Evolutionary conservation across 2,329 filamentous ascomycete species (phyloP), one percentile per base, ranked within the genome.

Genomic region (Aspergillus pseudoterreus): DNA sequence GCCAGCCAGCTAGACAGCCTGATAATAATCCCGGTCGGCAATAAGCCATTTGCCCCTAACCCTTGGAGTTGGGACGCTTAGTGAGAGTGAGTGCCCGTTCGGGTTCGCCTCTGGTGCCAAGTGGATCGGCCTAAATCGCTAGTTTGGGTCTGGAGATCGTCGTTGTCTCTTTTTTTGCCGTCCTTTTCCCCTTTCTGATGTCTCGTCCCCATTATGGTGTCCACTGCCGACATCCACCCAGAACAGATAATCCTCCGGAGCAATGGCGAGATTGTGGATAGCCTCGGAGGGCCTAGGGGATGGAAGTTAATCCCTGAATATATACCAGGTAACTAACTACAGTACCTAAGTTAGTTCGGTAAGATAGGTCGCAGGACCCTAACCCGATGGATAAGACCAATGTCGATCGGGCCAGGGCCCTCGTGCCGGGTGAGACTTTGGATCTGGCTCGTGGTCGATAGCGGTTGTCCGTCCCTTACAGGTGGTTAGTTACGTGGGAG

Each of bases 361-460:
- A 22, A 22, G 6, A 6, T 22, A 22, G 22, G 22, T 22, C 22
- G 41, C 15, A 45, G 33, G 27, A 32, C 43, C n/a, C 27, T 22
- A 35, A 35, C 11, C 6, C 35, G 15, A 17, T 38, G 35, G 22
- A 17, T 11, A 38, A 38, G 44, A 19, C 44, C 32, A 35, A 46
- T 35, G 44, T 36, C 44, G 44, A 46, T 46, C 15, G 35, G 35
- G 4, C 35, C 32, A 46, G 44, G 44, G 35, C 12, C 21, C 15
- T 30, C 44, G 44, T 46, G 44, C 44, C 43, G 15, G 43, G 43
- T 46, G 44, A 46, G 38, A 46, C 44, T 36, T 33, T 32, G 30
- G 32, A 22, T 11, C 21, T 8, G 44, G 22, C 44, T 46, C 32
- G 32, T 46, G 44, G 27, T 24, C 15, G 27, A 30, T 30, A 30